A percentile compares a stretch with the other conserved stretches of the same genome.
Conservation (phyloP, 192 early-diverging fungal genomes). For the Kappamyces sp. region DNA sequence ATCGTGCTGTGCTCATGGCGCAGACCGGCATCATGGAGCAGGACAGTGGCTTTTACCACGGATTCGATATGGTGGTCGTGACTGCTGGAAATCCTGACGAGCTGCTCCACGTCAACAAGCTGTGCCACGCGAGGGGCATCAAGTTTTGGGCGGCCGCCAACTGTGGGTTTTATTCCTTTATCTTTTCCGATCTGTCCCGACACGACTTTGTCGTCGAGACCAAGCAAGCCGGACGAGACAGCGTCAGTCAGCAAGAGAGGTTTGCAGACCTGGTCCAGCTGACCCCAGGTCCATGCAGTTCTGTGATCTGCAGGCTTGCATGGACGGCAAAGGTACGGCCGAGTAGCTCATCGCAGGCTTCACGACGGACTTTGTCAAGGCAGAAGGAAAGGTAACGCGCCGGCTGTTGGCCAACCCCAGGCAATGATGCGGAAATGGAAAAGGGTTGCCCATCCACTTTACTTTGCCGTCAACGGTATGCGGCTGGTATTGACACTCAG, state of each 20-base stretch:
- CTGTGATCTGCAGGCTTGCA: too few relatives aligned
- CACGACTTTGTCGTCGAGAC: constrained; percentile 54
- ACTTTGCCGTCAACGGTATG: constrained; percentile 29
- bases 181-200: constrained; percentile 73
- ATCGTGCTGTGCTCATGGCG: background rate
- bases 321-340: too few relatives aligned
- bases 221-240: constrained; percentile 13
- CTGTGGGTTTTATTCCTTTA: constrained; percentile 73
- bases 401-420: too few relatives aligned
- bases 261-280: too few relatives aligned
- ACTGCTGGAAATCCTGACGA: background rate
- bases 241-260: too few relatives aligned
- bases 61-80: constrained; percentile 62
- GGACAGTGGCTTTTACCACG: constrained; percentile 44
- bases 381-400: too few relatives aligned
- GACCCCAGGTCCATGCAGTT: too few relatives aligned
- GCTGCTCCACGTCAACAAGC: constrained; percentile 46
- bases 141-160: constrained; percentile 65
- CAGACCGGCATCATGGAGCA: constrained; percentile 34
- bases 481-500: constrained; percentile 11
- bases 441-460: constrained; percentile 22
- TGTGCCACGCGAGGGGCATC: constrained; percentile 52
- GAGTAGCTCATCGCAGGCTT: too few relatives aligned
- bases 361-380: too few relatives aligned
- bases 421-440: constrained; percentile 18